Conservation (phyloP, 2,329 filamentous ascomycete genomes). For the Stagonosporopsis vannaccii region DNA sequence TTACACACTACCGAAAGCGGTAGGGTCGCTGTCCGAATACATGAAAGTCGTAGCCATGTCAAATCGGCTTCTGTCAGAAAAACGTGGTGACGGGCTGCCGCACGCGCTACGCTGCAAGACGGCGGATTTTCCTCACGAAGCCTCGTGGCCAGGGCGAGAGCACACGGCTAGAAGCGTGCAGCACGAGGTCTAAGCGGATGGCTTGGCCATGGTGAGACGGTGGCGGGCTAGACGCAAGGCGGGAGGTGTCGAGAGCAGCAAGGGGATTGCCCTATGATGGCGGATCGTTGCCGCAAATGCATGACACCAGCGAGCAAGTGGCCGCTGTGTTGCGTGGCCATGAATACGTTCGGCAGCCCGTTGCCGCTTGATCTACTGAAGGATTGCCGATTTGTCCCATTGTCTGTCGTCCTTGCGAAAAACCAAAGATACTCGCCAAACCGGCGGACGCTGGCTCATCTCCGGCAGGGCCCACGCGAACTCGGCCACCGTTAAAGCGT, state of each 20-base stretch:
- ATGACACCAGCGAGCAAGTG: constrained; percentile 20
- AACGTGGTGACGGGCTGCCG: constrained; percentile 11
- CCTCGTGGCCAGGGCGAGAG: constrained; percentile 24
- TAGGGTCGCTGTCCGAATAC: constrained; percentile 2
- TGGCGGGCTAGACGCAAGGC: constrained; percentile 25
- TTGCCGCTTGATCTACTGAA: constrained; percentile 14
- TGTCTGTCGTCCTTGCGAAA: background rate
- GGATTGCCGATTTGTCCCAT: constrained; percentile 32
- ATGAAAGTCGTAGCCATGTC: background rate
- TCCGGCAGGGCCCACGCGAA: constrained; percentile 15
- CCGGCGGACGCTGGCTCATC: constrained; percentile 12
- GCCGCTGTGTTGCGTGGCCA: constrained; percentile 14
- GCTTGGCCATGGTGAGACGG: constrained; percentile 21
- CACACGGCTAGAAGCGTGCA: constrained; percentile 26
- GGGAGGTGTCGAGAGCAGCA: constrained; percentile 12
- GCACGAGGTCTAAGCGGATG: constrained; percentile 26
- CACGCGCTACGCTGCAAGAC: constrained; percentile 12
- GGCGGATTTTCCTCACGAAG: constrained; percentile 1
- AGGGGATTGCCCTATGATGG: constrained; percentile 22
- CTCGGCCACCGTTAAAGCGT: constrained; percentile 13
- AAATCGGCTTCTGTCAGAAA: constrained; percentile 5
- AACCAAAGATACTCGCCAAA: background rate
- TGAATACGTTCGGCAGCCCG: constrained; percentile 24
- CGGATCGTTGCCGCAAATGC: constrained; percentile 28
- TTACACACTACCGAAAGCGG: constrained; percentile 4